A percentile compares a stretch with the other conserved stretches of the same genome.
phyloP scores from a whole-genome alignment of 2,329 filamentous ascomycete species.

The Dryadomyces quercus-mongolicae region DNA sequence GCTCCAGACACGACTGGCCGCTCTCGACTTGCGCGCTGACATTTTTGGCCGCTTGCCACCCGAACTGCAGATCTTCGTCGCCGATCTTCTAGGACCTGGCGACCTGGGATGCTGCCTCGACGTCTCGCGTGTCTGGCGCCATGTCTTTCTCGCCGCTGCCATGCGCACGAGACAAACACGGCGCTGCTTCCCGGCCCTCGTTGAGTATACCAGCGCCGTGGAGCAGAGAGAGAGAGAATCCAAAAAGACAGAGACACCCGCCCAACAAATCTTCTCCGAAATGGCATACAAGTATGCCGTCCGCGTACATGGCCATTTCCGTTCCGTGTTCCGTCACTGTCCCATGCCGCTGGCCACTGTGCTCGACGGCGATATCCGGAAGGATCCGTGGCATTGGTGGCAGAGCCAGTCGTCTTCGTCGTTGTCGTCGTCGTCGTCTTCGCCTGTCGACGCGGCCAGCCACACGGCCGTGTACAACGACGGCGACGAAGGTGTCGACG shows the following conservation, averaged over 20 bases:
- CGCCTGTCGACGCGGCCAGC: no score
- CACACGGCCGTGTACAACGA: background rate
- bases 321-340: conserved; percentile 5
- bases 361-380: background rate
- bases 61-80: conserved; percentile 12
- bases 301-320: conserved; percentile 6
- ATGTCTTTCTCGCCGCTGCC: conserved; percentile 2
- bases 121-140: conserved; percentile 11
- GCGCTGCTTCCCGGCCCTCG: conserved; percentile 9
- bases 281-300: conserved; percentile 4
- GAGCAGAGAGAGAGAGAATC: background rate
- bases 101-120: conserved; percentile 11
- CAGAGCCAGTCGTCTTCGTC: no score
- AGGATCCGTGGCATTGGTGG: background rate
- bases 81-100: conserved; percentile 5
- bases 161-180: conserved; percentile 1
- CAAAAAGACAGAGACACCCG: background rate
- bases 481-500: background rate
- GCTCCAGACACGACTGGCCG: conserved; percentile 5
- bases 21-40: conserved; percentile 11
- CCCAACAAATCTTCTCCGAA: conserved; percentile 1
- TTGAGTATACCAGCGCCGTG: conserved; percentile 6
- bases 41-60: conserved; percentile 9
- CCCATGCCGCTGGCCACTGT: no score
- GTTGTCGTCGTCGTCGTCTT: no score